A percentile compares a stretch with the other conserved stretches of the same genome.
These are phyloP conservation scores for Pelargonium fulgidum DNA, from an alignment of 441 rosid genomes.

Conservation along the genomic window DNA sequence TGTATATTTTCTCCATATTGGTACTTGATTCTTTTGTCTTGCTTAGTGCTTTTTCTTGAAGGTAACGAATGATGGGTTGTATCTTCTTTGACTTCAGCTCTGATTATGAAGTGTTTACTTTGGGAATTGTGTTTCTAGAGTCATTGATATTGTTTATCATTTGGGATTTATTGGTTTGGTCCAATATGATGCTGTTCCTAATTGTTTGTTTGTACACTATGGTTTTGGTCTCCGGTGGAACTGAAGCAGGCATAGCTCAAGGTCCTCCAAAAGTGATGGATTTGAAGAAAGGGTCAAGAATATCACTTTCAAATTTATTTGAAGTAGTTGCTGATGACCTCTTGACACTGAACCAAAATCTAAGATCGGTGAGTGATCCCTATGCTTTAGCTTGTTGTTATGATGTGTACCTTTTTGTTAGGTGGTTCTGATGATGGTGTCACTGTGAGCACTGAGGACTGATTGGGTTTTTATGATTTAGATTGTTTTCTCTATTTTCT, in stretches of 20 bases:
- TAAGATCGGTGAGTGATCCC: conserved; percentile 77
- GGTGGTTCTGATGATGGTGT: not conserved
- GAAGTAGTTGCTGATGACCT: conserved; percentile 79
- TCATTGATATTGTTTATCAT: not conserved
- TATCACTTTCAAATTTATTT: conserved; percentile 56
- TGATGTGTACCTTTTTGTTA: not conserved
- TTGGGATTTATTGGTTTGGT: conserved; percentile 9
- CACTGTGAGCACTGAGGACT: not conserved
- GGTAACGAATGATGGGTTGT: not conserved
- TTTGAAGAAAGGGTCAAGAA: conserved; percentile 43
- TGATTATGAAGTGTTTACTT: not conserved
- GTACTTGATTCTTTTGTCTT: not conserved
- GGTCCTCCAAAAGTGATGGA: conserved; percentile 38
- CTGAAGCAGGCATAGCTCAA: conserved; percentile 37
- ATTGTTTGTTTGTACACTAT: conserved; percentile 16
- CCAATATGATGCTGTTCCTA: not conserved
- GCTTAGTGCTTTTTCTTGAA: not conserved
- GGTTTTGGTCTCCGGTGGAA: conserved; percentile 17
- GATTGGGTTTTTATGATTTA: no score
- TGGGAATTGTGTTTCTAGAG: no score
- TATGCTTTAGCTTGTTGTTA: not conserved
- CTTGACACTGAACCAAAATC: conserved; percentile 64
- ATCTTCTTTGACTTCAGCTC: not conserved
- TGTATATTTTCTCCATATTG: not conserved
- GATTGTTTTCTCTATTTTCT: no score